phyloP scores from a whole-genome alignment of 306 rosid genomes.

The Vigna mungo region DNA sequence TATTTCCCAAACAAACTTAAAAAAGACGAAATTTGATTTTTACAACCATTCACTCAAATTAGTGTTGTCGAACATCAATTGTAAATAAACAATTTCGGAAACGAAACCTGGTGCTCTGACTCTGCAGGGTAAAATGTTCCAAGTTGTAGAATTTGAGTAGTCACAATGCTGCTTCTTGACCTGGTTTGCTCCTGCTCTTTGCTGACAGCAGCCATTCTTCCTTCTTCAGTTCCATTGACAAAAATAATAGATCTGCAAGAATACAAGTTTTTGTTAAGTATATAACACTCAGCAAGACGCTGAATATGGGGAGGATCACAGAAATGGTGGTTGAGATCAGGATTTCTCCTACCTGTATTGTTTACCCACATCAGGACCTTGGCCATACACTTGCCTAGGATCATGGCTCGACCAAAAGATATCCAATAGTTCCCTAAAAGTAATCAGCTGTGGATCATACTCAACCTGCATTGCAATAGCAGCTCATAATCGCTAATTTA shows the following conservation, averaged over 20 bases:
- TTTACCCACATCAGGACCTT: conserved; percentile 96
- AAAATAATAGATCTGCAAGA: conserved; percentile 81
- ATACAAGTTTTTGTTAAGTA: conserved; percentile 32
- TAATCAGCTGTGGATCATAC: conserved; percentile 75
- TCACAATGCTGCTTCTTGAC: conserved; percentile 78
- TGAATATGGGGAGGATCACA: conserved; percentile 30
- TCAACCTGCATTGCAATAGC: conserved; percentile 66
- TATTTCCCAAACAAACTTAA: too few relatives aligned
- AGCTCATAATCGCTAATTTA: conserved; percentile 21
- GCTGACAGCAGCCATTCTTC: conserved; percentile 74
- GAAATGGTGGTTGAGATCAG: conserved; percentile 31
- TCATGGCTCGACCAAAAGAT: conserved; percentile 94
- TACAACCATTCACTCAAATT: not conserved
- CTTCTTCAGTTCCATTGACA: conserved; percentile 81
- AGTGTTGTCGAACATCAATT: not conserved
- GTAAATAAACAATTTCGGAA: conserved; percentile 22
- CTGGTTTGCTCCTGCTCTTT: conserved; percentile 88
- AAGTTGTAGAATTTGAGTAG: conserved; percentile 80
- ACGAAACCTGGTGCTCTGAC: conserved; percentile 88
- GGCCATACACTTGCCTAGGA: conserved; percentile 94
- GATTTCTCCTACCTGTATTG: conserved; percentile 76
- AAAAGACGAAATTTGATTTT: too few relatives aligned
- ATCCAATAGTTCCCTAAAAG: conserved; percentile 74
- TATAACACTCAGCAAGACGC: conserved; percentile 8
- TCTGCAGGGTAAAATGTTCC: conserved; percentile 81